A percentile compares a stretch with the other conserved stretches of the same genome.
Conservation (phyloP, 2,329 filamentous ascomycete genomes). For the Aureobasidium zeae region DNA sequence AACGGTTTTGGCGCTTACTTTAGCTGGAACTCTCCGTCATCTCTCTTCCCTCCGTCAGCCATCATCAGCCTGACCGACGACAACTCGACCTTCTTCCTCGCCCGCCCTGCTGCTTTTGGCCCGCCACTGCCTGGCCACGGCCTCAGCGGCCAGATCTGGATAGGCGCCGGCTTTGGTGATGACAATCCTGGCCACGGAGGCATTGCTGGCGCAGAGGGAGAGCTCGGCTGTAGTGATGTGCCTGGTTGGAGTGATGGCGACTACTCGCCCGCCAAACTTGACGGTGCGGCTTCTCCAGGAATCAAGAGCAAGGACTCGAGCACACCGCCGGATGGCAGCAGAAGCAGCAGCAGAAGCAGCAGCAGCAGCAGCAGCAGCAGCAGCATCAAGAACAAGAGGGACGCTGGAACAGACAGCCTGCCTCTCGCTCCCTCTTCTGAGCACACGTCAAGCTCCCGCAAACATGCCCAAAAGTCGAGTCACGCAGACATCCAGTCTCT, state of each 20-base stretch:
- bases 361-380: slow-evolving; percentile 8
- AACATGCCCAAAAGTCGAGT: slow-evolving; percentile 27
- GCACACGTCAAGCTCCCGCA: slow-evolving; percentile 29
- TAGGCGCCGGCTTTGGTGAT: slow-evolving; percentile 83
- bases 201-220: slow-evolving; percentile 55
- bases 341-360: slow-evolving; percentile 20
- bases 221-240: slow-evolving; percentile 90
- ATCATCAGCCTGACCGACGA: slow-evolving; percentile 95
- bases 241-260: slow-evolving; percentile 69
- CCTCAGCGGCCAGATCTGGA: slow-evolving; percentile 83
- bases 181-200: slow-evolving; percentile 56
- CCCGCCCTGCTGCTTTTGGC: slow-evolving; percentile 87
- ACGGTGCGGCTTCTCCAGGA: slow-evolving; percentile 32
- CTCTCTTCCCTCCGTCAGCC: slow-evolving; percentile 88
- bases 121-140: slow-evolving; percentile 65
- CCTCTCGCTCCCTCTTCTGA: slow-evolving; percentile 34
- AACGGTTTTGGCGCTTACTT: slow-evolving; percentile 34
- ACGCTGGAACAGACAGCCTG: slow-evolving; percentile 67
- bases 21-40: slow-evolving; percentile 54
- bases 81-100: slow-evolving; percentile 94
- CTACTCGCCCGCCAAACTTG: slow-evolving; percentile 17
- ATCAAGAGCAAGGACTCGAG: slow-evolving; percentile 24
- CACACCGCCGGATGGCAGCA: slow-evolving; percentile 19
- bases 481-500: slow-evolving; percentile 88
- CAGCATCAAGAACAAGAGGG: slow-evolving; percentile 26